These are phyloP conservation scores for Bonia amplexicaulis DNA, from an alignment of 176 grass and related monocot species.

Conservation along the genomic window DNA sequence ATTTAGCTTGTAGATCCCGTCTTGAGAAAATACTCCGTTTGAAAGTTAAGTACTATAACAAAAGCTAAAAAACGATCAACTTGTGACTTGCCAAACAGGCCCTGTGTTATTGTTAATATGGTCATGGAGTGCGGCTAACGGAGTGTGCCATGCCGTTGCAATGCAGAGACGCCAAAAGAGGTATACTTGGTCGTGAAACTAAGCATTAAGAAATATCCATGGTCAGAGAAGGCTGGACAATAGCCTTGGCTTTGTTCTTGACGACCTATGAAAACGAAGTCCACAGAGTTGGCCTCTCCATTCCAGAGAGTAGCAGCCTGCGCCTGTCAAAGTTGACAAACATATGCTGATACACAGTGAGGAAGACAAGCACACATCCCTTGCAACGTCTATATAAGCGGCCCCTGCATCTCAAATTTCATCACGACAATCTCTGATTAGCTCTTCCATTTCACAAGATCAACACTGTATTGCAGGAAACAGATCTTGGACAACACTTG, in stretches of 20 bases:
- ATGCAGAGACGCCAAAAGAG: neutral
- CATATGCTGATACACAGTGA: no score
- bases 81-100: no score
- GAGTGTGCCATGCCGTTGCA: neutral
- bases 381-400: neutral
- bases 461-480: no score
- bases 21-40: no score
- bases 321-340: neutral
- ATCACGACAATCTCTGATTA: neutral
- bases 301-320: neutral
- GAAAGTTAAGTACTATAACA: no score
- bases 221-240: neutral
- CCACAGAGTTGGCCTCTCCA: neutral
- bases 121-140: neutral
- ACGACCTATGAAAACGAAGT: neutral
- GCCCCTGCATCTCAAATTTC: neutral
- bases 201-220: neutral
- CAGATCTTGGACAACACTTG: neutral
- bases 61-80: no score
- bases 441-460: neutral
- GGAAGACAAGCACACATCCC: neutral
- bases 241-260: neutral
- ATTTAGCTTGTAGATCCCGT: no score
- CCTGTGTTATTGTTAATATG: neutral
- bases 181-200: neutral